These are phyloP conservation scores for Mayamaea pseudoterrestris DNA, from an alignment of 108 stramenopile species.

Conservation along the genomic window DNA sequence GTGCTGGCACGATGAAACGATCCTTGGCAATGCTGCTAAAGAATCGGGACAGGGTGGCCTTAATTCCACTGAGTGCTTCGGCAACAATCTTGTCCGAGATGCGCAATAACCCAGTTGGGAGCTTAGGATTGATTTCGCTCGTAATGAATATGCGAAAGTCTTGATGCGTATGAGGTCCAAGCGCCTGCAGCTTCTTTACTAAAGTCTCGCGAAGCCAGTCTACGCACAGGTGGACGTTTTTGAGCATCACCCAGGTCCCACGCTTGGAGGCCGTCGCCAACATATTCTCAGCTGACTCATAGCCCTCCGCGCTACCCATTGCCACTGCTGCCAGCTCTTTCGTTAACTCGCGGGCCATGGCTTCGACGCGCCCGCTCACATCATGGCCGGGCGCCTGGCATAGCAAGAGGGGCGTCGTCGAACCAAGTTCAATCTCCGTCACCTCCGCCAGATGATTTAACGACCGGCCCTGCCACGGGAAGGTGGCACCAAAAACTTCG, in stretches of 20 bases:
- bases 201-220: conserved; percentile 90
- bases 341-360: conserved; percentile 63
- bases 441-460: conserved; percentile 68
- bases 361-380: conserved; percentile 90
- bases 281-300: conserved; percentile 69
- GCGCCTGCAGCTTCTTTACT: conserved; percentile 87
- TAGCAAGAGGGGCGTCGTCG: conserved; percentile 72
- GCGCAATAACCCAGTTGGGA: conserved; percentile 70
- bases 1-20: conserved; percentile 34
- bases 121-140: conserved; percentile 77
- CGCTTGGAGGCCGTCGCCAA: conserved; percentile 60
- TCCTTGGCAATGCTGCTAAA: conserved; percentile 63
- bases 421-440: conserved; percentile 57
- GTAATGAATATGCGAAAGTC: conserved; percentile 90
- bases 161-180: conserved; percentile 44
- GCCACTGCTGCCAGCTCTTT: conserved; percentile 80
- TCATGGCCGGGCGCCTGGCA: conserved; percentile 94
- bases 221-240: conserved; percentile 95
- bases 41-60: conserved; percentile 84
- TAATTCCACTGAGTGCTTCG: conserved; percentile 91
- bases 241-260: conserved; percentile 96
- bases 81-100: conserved; percentile 77
- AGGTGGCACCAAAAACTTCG: conserved; percentile 43
- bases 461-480: conserved; percentile 89
- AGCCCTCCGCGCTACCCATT: conserved; percentile 94